Percentiles rank a stretch among this genome's conserved stretches.
phyloP scores from a whole-genome alignment of 2,329 filamentous ascomycete species.

The Hymenoscyphus fraxineus region DNA sequence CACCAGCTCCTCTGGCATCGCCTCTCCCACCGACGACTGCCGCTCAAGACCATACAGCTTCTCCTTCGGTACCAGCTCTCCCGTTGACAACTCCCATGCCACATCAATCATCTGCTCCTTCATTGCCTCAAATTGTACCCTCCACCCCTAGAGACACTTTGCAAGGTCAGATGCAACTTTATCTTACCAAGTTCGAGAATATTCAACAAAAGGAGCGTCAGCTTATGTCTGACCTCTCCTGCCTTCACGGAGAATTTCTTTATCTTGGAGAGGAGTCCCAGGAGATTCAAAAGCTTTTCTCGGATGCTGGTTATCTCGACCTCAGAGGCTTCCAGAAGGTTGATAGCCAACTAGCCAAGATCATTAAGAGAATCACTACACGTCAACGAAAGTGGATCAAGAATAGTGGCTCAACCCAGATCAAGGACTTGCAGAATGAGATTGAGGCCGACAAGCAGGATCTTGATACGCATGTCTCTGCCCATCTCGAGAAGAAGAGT shows the following conservation, averaged over 20 bases:
- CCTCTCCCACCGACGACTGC: no score
- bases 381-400: neutral
- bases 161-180: neutral
- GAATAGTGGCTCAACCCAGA: neutral
- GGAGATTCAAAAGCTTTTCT: neutral
- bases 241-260: neutral
- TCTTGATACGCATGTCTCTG: neutral
- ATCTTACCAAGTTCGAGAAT: neutral
- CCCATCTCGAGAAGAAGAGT: neutral
- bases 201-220: neutral
- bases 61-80: no score
- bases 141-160: neutral
- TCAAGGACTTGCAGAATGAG: neutral
- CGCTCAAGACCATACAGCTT: no score
- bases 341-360: neutral
- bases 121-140: neutral
- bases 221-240: neutral
- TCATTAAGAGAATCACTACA: neutral
- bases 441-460: neutral
- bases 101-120: neutral
- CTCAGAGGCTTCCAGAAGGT: neutral
- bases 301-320: neutral
- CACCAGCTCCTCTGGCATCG: no score
- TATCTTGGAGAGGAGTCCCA: neutral
- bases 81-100: no score